Evolutionary conservation across 495 filamentous ascomycete species (phyloP).

Genomic region (Penicillium lagena): DNA sequence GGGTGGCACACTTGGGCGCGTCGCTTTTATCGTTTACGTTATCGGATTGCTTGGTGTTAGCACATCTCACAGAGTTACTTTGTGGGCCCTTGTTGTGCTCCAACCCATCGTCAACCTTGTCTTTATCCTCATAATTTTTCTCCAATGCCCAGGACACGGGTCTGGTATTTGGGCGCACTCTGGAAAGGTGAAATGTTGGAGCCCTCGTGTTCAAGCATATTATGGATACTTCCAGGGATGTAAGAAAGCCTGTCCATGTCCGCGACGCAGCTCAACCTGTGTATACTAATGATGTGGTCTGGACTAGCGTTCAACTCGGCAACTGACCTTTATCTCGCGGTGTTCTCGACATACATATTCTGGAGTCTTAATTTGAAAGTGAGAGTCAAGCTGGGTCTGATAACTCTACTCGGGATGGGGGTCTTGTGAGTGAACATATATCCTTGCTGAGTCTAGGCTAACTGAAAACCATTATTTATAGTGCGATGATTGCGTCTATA

Average conservation of each 20-base stretch:
- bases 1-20: constrained; percentile 16
- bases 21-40: constrained; percentile 37
- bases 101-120: constrained; percentile 20
- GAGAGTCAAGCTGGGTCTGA: constrained; percentile 41
- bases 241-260: constrained; percentile 10
- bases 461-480: background rate
- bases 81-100: constrained; percentile 26
- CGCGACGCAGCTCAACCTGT: background rate
- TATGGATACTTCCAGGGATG: constrained; percentile 34
- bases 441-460: background rate
- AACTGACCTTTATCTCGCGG: constrained; percentile 44
- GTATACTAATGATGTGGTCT: background rate
- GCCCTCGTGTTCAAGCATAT: constrained; percentile 24
- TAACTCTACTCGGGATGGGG: constrained; percentile 36
- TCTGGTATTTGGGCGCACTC: constrained; percentile 32
- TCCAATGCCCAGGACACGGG: constrained; percentile 29
- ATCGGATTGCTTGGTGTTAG: constrained; percentile 28
- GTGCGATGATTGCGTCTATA: constrained; percentile 26
- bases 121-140: constrained; percentile 31
- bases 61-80: constrained; percentile 14
- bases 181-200: constrained; percentile 26
- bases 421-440: constrained; percentile 27
- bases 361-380: constrained; percentile 36
- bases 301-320: constrained; percentile 33
- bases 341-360: constrained; percentile 39